These are phyloP conservation scores for Pharnaceum exiguum DNA, from an alignment of 148 eudicot species.

Conservation along the genomic window DNA sequence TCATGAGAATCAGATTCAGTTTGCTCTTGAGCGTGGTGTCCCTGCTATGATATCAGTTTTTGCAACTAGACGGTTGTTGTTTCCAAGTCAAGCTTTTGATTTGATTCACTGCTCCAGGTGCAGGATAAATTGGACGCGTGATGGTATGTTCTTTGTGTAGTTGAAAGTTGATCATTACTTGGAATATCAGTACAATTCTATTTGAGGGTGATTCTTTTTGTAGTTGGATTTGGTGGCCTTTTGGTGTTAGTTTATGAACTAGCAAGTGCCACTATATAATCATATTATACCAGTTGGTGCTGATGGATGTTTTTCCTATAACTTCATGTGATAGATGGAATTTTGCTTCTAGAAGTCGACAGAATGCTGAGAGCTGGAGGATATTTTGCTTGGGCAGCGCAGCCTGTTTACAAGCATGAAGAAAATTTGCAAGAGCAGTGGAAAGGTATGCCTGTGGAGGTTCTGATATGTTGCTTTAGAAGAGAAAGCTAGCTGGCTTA, in stretches of 20 bases:
- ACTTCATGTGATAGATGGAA: constrained; percentile 46
- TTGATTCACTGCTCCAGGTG: constrained; percentile 78
- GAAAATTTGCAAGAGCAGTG: constrained; percentile 43
- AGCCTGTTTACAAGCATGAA: constrained; percentile 70
- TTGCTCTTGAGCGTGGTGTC: constrained; percentile 78
- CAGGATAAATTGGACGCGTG: constrained; percentile 66
- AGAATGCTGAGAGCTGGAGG: constrained; percentile 77
- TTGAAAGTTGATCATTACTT: neutral
- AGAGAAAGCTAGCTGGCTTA: too few relatives aligned
- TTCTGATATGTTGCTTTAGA: too few relatives aligned
- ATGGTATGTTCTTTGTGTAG: constrained; percentile 39
- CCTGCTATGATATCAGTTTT: constrained; percentile 76
- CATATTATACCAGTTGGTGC: constrained; percentile 2
- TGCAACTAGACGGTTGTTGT: constrained; percentile 49
- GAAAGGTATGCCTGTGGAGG: constrained; percentile 42
- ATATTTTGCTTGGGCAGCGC: constrained; percentile 71
- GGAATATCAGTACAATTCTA: neutral
- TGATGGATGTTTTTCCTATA: neutral
- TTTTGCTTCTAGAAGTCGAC: constrained; percentile 70
- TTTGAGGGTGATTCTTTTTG: neutral
- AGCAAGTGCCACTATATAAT: neutral
- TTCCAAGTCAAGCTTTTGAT: constrained; percentile 85
- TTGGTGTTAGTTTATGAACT: neutral
- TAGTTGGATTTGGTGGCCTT: neutral
- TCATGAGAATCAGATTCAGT: constrained; percentile 61